Percentiles rank a stretch among this genome's conserved stretches.
Conservation (phyloP, 73 alveolate genomes). For the Tetrahymena thermophila region DNA sequence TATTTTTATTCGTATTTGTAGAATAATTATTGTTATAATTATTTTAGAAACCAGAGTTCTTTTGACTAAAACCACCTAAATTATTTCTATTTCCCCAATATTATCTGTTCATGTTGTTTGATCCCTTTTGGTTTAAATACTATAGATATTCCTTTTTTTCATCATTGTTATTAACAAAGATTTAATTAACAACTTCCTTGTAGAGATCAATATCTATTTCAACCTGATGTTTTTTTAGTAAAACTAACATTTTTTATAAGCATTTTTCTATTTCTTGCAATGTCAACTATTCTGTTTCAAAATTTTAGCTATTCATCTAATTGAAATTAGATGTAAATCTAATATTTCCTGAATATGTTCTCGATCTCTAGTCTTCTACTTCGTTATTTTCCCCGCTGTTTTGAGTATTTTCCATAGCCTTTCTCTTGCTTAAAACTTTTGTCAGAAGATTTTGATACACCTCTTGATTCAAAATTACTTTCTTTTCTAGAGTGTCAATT, state of each 20-base stretch:
- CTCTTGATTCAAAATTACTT: not conserved
- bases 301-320: not conserved
- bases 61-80: not conserved
- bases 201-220: not conserved
- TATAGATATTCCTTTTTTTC: not conserved
- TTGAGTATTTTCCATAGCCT: not conserved
- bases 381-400: not conserved
- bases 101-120: not conserved
- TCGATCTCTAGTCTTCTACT: not conserved
- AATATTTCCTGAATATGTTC: not conserved
- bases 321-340: not conserved
- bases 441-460: not conserved
- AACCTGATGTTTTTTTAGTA: not conserved
- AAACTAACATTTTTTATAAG: not conserved
- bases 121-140: not conserved
- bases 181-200: not conserved
- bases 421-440: not conserved
- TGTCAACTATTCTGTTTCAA: not conserved
- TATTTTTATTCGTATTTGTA: not conserved
- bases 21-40: not conserved
- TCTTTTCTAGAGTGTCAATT: not conserved
- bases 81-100: not conserved
- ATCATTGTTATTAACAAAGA: not conserved
- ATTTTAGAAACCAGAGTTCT: not conserved
- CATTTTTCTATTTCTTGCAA: not conserved